Evolutionary conservation across 2,329 filamentous ascomycete genomes (phyloP).

Genomic region (Pseudogymnoascus sp.): DNA sequence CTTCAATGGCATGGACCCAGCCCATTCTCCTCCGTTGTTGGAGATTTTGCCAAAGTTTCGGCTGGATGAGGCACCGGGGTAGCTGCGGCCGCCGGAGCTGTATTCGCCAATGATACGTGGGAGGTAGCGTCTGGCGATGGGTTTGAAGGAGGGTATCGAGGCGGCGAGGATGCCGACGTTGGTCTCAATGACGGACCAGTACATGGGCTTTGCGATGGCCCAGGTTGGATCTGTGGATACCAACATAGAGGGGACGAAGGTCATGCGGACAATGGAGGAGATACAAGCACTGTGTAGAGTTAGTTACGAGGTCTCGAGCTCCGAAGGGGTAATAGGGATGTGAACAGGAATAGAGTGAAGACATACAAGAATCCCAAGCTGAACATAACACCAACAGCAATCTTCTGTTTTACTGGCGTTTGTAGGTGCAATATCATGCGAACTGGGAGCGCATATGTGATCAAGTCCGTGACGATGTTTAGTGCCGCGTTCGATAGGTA

Average conservation of each 20-base stretch:
- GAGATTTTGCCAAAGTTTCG: slow-evolving; percentile 1
- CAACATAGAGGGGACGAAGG: slow-evolving; percentile 38
- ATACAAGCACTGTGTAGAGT: slow-evolving; percentile 33
- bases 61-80: neutral
- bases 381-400: slow-evolving; percentile 36
- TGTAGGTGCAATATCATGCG: slow-evolving; percentile 37
- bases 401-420: slow-evolving; percentile 38
- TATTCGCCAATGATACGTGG: slow-evolving; percentile 29
- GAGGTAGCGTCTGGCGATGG: slow-evolving; percentile 35
- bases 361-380: slow-evolving; percentile 21
- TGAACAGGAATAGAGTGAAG: neutral
- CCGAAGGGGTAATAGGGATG: neutral
- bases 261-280: slow-evolving; percentile 41
- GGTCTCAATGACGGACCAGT: slow-evolving; percentile 38
- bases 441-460: slow-evolving; percentile 40
- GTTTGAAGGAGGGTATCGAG: slow-evolving; percentile 36
- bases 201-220: slow-evolving; percentile 35
- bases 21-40: neutral
- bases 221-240: slow-evolving; percentile 30
- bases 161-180: slow-evolving; percentile 37
- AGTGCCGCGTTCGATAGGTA: slow-evolving; percentile 41
- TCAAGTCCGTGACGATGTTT: slow-evolving; percentile 40
- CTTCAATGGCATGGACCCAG: neutral
- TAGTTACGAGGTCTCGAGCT: neutral
- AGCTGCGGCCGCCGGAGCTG: slow-evolving; percentile 1